Percentiles rank a stretch among this genome's conserved stretches.
phyloP scores from a whole-genome alignment of 1,139 yeast species.

The Pneumocystis sp. region DNA sequence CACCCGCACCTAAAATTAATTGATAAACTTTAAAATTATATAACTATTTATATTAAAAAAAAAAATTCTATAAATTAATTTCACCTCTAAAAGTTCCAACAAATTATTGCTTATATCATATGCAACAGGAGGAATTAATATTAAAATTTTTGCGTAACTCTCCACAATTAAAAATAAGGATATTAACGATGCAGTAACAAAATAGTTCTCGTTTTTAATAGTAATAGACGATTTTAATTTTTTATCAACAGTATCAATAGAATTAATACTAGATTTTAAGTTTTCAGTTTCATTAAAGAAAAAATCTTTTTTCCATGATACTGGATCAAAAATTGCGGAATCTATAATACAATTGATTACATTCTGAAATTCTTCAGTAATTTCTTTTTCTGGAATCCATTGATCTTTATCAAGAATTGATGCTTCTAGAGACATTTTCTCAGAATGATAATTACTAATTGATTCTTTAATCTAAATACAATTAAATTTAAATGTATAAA shows the following conservation, averaged over 20 bases:
- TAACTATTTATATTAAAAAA: conserved; percentile 30
- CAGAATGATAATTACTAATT: conserved; percentile 42
- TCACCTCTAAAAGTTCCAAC: conserved; percentile 21
- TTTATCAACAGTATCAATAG: background rate
- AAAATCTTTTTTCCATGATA: background rate
- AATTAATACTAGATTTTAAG: background rate
- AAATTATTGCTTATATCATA: conserved; percentile 27
- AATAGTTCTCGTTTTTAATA: background rate
- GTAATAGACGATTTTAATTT: conserved; percentile 1
- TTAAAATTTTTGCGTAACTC: conserved; percentile 37
- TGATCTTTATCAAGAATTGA: conserved; percentile 47
- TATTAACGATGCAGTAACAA: background rate
- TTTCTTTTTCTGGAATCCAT: conserved; percentile 43
- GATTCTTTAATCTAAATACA: conserved; percentile 49
- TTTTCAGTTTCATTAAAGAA: background rate
- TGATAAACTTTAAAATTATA: conserved; percentile 45
- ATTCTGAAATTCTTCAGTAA: conserved; percentile 35
- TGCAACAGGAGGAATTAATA: conserved; percentile 37
- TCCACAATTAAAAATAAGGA: conserved; percentile 20
- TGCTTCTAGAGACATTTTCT: conserved; percentile 33
- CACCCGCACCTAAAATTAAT: conserved; percentile 62
- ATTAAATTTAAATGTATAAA: conserved; percentile 33
- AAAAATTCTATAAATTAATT: conserved; percentile 17
- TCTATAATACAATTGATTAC: background rate
- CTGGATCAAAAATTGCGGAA: background rate